Evolutionary conservation across 768 basidiomycete species (phyloP), one percentile per base, ranked within the genome.

Genomic region (Mycena capillaripes): DNA sequence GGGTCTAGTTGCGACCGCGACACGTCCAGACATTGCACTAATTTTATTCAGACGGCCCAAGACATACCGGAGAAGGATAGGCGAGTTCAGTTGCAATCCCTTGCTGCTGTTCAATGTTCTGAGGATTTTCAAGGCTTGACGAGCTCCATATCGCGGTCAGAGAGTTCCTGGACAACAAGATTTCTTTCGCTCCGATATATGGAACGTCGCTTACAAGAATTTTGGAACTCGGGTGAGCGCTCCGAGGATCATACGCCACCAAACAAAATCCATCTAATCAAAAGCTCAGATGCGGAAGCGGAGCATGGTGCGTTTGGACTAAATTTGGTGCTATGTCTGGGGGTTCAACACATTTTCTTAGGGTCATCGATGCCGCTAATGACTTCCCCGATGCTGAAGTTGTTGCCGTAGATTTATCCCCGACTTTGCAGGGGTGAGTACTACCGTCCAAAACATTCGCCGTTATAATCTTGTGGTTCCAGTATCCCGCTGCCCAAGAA

Each of bases 331-430:
- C 25, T 12, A 5, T n/a, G n/a, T n/a, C n/a, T n/a, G 19, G 16
- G 16, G 29, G 5, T 19, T 10, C 6, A 27, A 34, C 2, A 30
- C 36, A 23, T 23, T 25, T 14, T 50, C 58, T n/a, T n/a, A 68
- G 66, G 66, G 66, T 57, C 34, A 50, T 68, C 19, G 57, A 68
- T 50, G 66, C 66, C 3, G 66, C 66, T n/a, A 60, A 0, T 12
- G 48, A 50, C n/a, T 68, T 60, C 14, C 66, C 66, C 10, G 48
- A 60, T 14, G 25, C 66, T 14, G 30, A 60, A 50, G 58, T 68
- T 14, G 4, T 68, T 29, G 66, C 66, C 14, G 48, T 42, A 7
- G 66, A 68, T 60, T n/a, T 52, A 30, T 25, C 34, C 34, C 46
- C 56, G 3, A 25, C 40, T 40, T 19, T 42, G 52, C 14, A 30